Evolutionary conservation across 2,329 filamentous ascomycete species (phyloP).

Genomic region (Botrytis elliptica): DNA sequence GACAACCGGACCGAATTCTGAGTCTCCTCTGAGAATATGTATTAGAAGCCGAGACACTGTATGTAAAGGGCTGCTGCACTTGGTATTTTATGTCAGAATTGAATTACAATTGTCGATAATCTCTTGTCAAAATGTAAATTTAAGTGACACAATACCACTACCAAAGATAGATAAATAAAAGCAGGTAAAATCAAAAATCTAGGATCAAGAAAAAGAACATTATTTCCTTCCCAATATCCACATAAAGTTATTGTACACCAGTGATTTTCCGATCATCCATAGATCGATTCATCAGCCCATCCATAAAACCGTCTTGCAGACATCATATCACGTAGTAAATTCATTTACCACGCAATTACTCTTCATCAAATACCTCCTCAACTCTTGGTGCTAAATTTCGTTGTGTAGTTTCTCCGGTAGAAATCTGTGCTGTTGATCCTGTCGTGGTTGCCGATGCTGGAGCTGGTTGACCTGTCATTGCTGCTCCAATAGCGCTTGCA

Average conservation of each 20-base stretch:
- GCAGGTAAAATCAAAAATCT: background rate
- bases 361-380: slow-evolving; percentile 44
- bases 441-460: slow-evolving; percentile 41
- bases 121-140: background rate
- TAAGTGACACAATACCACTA: background rate
- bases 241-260: background rate
- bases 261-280: background rate
- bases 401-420: slow-evolving; percentile 40
- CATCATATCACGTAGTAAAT: background rate
- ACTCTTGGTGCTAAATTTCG: slow-evolving; percentile 45
- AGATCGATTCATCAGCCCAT: background rate
- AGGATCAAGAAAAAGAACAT: background rate
- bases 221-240: background rate
- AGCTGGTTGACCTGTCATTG: slow-evolving; percentile 40
- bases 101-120: background rate
- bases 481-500: slow-evolving; percentile 34
- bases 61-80: background rate
- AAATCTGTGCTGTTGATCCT: slow-evolving; percentile 40
- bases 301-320: background rate
- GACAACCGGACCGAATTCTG: too few relatives aligned
- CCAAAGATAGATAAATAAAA: background rate
- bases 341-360: slow-evolving; percentile 25
- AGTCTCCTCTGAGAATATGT: too few relatives aligned
- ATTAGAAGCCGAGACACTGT: background rate
- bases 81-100: background rate